Percentiles rank a stretch among this genome's conserved stretches.
phyloP scores from a whole-genome alignment of 2,329 filamentous ascomycete species.

The Colletotrichum simmondsii region DNA sequence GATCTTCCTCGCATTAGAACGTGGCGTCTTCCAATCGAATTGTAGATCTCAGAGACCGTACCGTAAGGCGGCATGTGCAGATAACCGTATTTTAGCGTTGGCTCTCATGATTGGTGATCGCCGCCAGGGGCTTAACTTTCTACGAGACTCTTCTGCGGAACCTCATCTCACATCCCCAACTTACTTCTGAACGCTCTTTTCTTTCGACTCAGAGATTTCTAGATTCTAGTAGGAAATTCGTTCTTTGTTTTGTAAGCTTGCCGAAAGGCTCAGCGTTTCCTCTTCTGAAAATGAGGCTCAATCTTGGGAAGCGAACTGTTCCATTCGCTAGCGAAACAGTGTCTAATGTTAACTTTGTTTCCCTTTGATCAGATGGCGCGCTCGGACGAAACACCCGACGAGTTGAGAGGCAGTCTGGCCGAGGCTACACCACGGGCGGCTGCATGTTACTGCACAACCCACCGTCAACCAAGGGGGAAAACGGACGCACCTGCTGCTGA shows the following conservation, averaged over 20 bases:
- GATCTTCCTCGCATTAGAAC: not conserved
- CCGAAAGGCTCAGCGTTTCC: not conserved
- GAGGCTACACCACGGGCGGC: not conserved
- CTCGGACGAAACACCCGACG: slow-evolving; percentile 15
- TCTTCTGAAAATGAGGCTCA: not conserved
- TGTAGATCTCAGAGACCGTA: too few species aligned
- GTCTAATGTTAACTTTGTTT: slow-evolving; percentile 15
- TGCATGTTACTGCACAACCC: not conserved
- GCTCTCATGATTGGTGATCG: not conserved
- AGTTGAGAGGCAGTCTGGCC: not conserved
- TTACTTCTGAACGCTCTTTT: not conserved
- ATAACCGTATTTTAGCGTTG: not conserved
- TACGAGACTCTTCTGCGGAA: slow-evolving; percentile 6
- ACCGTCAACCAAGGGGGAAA: not conserved
- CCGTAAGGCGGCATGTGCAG: not conserved
- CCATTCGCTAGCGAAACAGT: slow-evolving; percentile 12
- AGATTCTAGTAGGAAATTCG: not conserved
- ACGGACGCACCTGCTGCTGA: too few species aligned
- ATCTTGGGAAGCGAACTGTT: not conserved
- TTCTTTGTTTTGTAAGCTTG: not conserved
- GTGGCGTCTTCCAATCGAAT: not conserved
- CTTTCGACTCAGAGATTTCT: not conserved
- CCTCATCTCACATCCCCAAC: not conserved
- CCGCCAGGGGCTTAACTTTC: not conserved
- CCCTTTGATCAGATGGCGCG: slow-evolving; percentile 10